Evolutionary conservation across 768 basidiomycete genomes (phyloP), one percentile per base, ranked within the genome.

Genomic region (Hypholoma sublateritium): DNA sequence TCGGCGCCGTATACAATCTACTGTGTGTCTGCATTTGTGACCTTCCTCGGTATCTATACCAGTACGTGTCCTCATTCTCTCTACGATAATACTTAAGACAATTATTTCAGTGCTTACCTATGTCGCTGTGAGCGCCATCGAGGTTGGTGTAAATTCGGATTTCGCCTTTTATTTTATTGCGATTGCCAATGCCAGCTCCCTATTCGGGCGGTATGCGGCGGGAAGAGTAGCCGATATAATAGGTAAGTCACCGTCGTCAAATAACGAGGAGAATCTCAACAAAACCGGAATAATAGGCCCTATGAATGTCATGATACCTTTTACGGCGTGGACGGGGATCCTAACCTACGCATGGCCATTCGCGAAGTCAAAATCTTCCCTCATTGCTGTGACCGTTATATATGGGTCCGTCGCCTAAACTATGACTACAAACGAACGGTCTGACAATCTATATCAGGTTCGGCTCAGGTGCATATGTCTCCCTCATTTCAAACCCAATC

Each of bases 281-380:
- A 41, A 25, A 5, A 9, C 35, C 4, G 25, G 17, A 45, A 37
- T 8, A n/a, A 2, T 50, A 86, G 91, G 91, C 14, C 68, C 83
- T 0, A 74, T 91, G 60, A 92, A 87, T 59, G 73, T 88, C 28
- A 86, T 91, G 77, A 80, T 79, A 11, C 86, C 89, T 0, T 83
- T 85, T 34, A 86, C 83, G 0, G 55, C 77, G 16, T 39, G 80
- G 1, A 82, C 85, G 0, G 87, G 80, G 0, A 68, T 83, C 25
- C 63, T 86, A 43, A 89, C 89, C 0, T 85, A 84, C 61, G 74
- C 74, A 3, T 93, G 91, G 92, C 91, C 91, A 1, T 86, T 83
- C 65, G 79, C 80, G 0, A 70, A 64, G 39, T 77, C 66, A 24
- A 62, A 79, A 50, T 72, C 67, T 0, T 71, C 76, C 0, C 72